Conservation (phyloP, 2,329 filamentous ascomycete species). For the Ascochyta fabae region DNA sequence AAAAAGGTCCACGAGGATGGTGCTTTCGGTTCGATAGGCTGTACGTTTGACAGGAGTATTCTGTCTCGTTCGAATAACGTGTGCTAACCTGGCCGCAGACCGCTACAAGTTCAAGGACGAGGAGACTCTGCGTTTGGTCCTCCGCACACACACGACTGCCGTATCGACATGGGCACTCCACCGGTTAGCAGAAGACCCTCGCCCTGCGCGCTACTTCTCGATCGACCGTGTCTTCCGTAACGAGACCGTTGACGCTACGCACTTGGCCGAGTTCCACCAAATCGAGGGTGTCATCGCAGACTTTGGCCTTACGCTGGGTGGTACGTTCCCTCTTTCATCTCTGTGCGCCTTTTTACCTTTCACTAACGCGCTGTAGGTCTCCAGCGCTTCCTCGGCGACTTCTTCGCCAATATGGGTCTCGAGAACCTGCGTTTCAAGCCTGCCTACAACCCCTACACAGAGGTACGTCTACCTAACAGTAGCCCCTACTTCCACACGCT, state of each 20-base stretch:
- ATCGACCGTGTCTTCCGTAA: conserved; percentile 99
- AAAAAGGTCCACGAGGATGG: conserved; percentile 86
- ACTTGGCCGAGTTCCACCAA: conserved; percentile 97
- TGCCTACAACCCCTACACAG: conserved; percentile 80
- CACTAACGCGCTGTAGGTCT: conserved; percentile 52
- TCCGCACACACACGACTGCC: conserved; percentile 95
- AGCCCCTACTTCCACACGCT: neutral
- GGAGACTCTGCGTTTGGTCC: conserved; percentile 84
- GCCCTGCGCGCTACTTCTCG: conserved; percentile 94
- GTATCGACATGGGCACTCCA: conserved; percentile 90
- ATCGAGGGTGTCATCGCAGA: conserved; percentile 98
- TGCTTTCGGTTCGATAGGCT: conserved; percentile 93
- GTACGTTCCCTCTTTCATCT: conserved; percentile 42
- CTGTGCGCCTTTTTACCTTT: neutral
- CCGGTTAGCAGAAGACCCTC: conserved; percentile 82
- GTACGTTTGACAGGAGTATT: conserved; percentile 12
- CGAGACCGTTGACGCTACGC: conserved; percentile 95
- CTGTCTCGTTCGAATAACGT: too few species aligned
- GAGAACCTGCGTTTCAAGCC: conserved; percentile 90
- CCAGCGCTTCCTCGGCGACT: conserved; percentile 92
- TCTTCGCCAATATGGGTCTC: conserved; percentile 97
- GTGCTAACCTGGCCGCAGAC: conserved; percentile 51
- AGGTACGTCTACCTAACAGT: conserved; percentile 49
- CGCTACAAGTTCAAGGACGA: conserved; percentile 91
- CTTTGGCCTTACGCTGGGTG: conserved; percentile 89